These are phyloP conservation scores for Amanita exitialis DNA, from an alignment of 768 basidiomycete species.

Conservation along the genomic window DNA sequence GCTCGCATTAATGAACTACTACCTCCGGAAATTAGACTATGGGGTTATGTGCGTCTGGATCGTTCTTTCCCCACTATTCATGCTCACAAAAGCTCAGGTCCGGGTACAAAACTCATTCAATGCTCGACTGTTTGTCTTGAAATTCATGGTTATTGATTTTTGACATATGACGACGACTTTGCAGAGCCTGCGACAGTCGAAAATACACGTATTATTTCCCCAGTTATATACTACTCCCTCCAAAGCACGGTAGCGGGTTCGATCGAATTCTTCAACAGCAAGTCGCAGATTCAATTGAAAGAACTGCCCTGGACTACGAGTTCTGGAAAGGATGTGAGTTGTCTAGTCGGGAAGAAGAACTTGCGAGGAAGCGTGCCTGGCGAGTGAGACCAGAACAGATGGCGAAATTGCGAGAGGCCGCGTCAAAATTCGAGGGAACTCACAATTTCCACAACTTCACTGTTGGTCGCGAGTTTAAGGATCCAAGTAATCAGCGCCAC, in stretches of 20 bases:
- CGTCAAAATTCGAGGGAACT: constrained; percentile 69
- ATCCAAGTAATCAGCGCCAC: constrained; percentile 73
- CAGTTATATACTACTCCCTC: constrained; percentile 85
- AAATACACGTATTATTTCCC: constrained; percentile 98
- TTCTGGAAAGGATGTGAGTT: constrained; percentile 51
- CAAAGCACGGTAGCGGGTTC: constrained; percentile 66
- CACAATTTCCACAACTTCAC: constrained; percentile 99
- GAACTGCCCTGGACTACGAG: constrained; percentile 25
- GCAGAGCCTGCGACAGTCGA: constrained; percentile 84
- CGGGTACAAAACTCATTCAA: constrained; percentile 79
- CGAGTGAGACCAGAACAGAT: constrained; percentile 47
- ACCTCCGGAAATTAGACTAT: constrained; percentile 89
- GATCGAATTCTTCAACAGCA: constrained; percentile 31
- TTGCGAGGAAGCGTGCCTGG: constrained; percentile 63
- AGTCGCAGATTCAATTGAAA: constrained; percentile 15
- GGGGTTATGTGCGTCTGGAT: constrained; percentile 63
- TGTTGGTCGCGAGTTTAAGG: constrained; percentile 74
- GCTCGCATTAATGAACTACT: constrained; percentile 74
- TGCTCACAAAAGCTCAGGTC: constrained; percentile 25
- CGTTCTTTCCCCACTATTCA: background rate
- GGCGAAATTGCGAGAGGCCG: constrained; percentile 41
- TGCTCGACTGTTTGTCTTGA: constrained; percentile 48
- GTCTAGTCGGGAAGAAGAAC: constrained; percentile 44
- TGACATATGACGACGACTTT: constrained; percentile 8
- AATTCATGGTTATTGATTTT: background rate